These are phyloP conservation scores for Trichoderma cornu-damae DNA, from an alignment of 2,329 filamentous ascomycete species.

Conservation along the genomic window DNA sequence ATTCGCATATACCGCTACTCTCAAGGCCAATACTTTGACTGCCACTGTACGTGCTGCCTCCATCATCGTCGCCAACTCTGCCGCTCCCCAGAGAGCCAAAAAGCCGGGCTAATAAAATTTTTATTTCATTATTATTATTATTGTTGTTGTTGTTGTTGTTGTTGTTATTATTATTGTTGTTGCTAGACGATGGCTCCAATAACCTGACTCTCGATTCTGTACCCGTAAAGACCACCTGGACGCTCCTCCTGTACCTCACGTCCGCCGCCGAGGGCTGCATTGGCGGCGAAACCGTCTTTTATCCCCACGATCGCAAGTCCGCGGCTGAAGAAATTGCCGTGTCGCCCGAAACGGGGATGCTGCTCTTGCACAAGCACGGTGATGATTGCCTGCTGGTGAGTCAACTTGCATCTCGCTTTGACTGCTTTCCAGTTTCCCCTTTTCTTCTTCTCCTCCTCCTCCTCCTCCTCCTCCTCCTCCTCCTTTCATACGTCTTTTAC, in stretches of 20 bases:
- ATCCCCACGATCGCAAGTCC: constrained; percentile 59
- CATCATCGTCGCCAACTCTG: not conserved
- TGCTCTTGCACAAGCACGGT: constrained; percentile 82
- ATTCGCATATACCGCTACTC: constrained; percentile 86
- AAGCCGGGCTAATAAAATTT: no score
- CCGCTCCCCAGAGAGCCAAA: not conserved
- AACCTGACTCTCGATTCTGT: constrained; percentile 45
- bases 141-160: no score
- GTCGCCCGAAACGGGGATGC: constrained; percentile 74
- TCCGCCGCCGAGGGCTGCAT: constrained; percentile 67
- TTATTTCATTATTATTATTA: no score
- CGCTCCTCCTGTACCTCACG: constrained; percentile 80
- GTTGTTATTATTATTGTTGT: no score
- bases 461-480: not conserved
- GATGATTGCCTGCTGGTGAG: constrained; percentile 74
- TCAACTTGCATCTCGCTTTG: constrained; percentile 21
- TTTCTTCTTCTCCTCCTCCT: not conserved
- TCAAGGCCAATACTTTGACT: constrained; percentile 83
- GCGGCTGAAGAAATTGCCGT: constrained; percentile 64
- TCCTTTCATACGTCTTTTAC: no score
- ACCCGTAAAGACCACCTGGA: constrained; percentile 70
- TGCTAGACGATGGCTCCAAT: constrained; percentile 80
- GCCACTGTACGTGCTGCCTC: constrained; percentile 63
- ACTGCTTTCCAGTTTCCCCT: no score
- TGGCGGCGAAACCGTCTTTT: constrained; percentile 90